These are phyloP conservation scores for Gymnopilus dilepis DNA, from an alignment of 768 basidiomycete genomes.

Conservation along the genomic window DNA sequence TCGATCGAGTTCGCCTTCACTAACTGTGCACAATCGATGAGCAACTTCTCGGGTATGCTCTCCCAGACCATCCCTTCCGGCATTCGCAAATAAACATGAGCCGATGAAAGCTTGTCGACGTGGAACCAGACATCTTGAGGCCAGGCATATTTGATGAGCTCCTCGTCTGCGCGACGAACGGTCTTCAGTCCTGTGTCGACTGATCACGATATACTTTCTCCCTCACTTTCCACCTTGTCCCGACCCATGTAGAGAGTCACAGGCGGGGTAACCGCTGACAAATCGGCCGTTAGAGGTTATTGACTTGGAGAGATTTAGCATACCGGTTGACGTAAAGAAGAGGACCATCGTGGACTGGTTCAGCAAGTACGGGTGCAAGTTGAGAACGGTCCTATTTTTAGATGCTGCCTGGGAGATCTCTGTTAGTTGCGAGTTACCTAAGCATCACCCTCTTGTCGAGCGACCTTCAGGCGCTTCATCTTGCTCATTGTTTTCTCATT, in stretches of 20 bases:
- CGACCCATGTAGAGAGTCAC: slow-evolving; percentile 90
- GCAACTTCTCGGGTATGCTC: slow-evolving; percentile 74
- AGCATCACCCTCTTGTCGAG: slow-evolving; percentile 1
- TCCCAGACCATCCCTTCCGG: slow-evolving; percentile 87
- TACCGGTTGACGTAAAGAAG: slow-evolving; percentile 54
- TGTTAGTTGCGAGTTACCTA: slow-evolving; percentile 15
- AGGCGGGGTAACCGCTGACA: slow-evolving; percentile 63
- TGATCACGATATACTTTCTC: slow-evolving; percentile 17
- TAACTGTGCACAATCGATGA: slow-evolving; percentile 89
- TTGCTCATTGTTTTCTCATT: not conserved
- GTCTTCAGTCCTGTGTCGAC: slow-evolving; percentile 23
- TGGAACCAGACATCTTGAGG: slow-evolving; percentile 94
- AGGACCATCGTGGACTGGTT: slow-evolving; percentile 46
- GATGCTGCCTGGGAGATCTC: slow-evolving; percentile 9
- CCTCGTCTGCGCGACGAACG: slow-evolving; percentile 73
- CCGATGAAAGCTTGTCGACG: slow-evolving; percentile 96
- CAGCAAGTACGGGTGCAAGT: not conserved
- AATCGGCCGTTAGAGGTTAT: slow-evolving; percentile 13
- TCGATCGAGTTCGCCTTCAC: slow-evolving; percentile 99
- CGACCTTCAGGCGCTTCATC: not conserved
- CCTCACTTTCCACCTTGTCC: slow-evolving; percentile 94
- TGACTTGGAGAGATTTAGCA: not conserved
- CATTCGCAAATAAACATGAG: slow-evolving; percentile 96
- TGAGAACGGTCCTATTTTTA: not conserved
- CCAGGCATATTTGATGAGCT: slow-evolving; percentile 91